Percentiles rank a stretch among this genome's conserved stretches.
phyloP scores from a whole-genome alignment of 352 stramenopile genomes.

The Phytophthora macrochlamydospora region DNA sequence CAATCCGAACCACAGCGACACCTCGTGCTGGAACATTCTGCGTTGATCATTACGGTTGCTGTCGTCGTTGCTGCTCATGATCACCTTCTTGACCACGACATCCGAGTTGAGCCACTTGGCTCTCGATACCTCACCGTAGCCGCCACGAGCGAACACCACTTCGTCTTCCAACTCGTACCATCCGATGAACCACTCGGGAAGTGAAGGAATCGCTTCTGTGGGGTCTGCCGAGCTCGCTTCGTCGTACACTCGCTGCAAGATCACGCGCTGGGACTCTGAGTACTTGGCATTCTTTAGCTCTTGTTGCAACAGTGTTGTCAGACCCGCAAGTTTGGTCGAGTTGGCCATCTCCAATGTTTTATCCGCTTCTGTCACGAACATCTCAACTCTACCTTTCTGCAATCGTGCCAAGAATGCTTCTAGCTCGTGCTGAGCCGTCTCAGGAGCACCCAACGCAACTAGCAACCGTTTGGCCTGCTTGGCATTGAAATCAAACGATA shows the following conservation, averaged over 20 bases:
- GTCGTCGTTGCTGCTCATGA: not conserved
- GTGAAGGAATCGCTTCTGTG: not conserved
- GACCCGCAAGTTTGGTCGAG: not conserved
- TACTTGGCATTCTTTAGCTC: not conserved
- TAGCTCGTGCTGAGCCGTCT: not conserved
- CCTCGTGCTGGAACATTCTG: conserved; percentile 12
- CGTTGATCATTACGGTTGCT: not conserved
- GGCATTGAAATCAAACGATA: conserved; percentile 1
- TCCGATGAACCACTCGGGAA: conserved; percentile 8
- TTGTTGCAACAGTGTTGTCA: not conserved
- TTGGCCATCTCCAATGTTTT: not conserved
- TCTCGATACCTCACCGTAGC: conserved; percentile 5
- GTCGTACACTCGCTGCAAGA: not conserved
- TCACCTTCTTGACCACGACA: conserved; percentile 12
- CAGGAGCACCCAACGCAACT: not conserved
- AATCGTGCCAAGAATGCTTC: not conserved
- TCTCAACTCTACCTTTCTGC: not conserved
- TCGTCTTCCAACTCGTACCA: conserved; percentile 10
- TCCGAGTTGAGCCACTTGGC: conserved; percentile 16
- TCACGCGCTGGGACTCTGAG: not conserved
- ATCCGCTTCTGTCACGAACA: conserved; percentile 6
- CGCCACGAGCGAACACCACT: not conserved
- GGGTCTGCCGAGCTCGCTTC: not conserved
- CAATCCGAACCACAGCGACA: conserved; percentile 29
- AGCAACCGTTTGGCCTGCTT: not conserved